Evolutionary conservation across 2,329 filamentous ascomycete genomes (phyloP), one percentile per base, ranked within the genome.

Genomic region (Penicillium sp.): DNA sequence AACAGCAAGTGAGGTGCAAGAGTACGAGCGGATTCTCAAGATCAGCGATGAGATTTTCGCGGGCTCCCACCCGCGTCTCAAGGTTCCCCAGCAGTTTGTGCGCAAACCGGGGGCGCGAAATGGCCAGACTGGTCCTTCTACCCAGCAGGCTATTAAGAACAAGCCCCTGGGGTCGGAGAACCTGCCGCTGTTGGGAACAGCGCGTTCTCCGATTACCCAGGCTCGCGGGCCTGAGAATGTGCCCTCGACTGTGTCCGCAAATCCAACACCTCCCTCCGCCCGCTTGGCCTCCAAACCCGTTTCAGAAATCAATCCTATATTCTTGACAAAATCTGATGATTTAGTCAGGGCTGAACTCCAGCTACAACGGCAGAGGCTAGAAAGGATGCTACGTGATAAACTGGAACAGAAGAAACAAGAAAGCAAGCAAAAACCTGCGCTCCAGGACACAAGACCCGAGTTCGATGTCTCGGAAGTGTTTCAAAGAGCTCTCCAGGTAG

Each of bases 251-350:
- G 51, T 60, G 18, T 46, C 62, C 27, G 56, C 53, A 27, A 55
- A 53, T 35, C 48, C 58, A 39, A 53, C 67, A 51, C 58, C 67
- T 54, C 63, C 66, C 58, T 63, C 71, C 44, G 64, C 70, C 57
- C 72, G 69, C 63, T 62, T 72, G 56, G 62, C 71, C 61, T 70
- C 73, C 54, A 78, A 75, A 63, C 72, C 80, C 60, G 81, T 80
- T 58, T 83, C 85, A 54, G 85, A 87, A 70, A 88, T 94, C 74
- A 84, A 95, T 70, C 89, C 90, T 44, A 85, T 95, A 55, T 80
- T 95, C 62, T 80, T 95, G 70, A 87, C 89, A 67, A 96, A 96
- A 73, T 92, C 91, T 61, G 88, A 90, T 67, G 85, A 89, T 67
- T 78, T 95, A 61, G 84, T 94, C 67, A 88, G 85, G 74, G 90